phyloP scores from a whole-genome alignment of 2,329 filamentous ascomycete species.

The Botrytis aclada region DNA sequence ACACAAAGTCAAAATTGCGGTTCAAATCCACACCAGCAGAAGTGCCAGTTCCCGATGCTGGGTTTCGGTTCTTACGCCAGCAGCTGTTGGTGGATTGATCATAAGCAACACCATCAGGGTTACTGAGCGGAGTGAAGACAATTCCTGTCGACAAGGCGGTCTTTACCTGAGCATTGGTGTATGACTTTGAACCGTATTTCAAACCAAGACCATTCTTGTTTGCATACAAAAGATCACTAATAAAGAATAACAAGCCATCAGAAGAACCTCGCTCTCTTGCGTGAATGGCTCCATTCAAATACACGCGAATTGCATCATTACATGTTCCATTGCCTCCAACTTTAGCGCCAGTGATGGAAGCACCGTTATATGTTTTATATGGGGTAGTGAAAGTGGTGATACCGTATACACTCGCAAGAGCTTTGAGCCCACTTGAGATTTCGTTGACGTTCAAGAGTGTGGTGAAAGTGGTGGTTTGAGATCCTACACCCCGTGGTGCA shows the following conservation, averaged over 20 bases:
- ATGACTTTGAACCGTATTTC: conserved; percentile 50
- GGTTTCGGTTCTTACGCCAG: conserved; percentile 57
- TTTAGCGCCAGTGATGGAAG: conserved; percentile 41
- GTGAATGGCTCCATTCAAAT: conserved; percentile 53
- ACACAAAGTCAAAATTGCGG: conserved; percentile 57
- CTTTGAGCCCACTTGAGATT: conserved; percentile 43
- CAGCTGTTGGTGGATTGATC: conserved; percentile 50
- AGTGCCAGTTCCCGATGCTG: conserved; percentile 38
- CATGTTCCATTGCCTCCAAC: conserved; percentile 45
- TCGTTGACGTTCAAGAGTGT: conserved; percentile 45
- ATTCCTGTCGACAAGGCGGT: conserved; percentile 51
- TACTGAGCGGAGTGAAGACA: conserved; percentile 51
- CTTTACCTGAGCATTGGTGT: conserved; percentile 51
- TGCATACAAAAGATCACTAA: conserved; percentile 55
- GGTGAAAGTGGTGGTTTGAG: conserved; percentile 39
- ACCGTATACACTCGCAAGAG: conserved; percentile 42
- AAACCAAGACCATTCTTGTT: conserved; percentile 49
- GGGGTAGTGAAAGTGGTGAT: conserved; percentile 43
- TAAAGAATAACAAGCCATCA: conserved; percentile 56
- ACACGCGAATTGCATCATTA: conserved; percentile 46
- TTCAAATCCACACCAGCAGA: conserved; percentile 52
- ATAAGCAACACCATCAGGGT: conserved; percentile 51
- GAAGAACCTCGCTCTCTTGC: conserved; percentile 56
- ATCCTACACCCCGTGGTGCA: conserved; percentile 44
- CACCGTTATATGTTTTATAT: conserved; percentile 44